Conservation (phyloP, 768 basidiomycete genomes). For the Trichaptum fuscoviolaceum region DNA sequence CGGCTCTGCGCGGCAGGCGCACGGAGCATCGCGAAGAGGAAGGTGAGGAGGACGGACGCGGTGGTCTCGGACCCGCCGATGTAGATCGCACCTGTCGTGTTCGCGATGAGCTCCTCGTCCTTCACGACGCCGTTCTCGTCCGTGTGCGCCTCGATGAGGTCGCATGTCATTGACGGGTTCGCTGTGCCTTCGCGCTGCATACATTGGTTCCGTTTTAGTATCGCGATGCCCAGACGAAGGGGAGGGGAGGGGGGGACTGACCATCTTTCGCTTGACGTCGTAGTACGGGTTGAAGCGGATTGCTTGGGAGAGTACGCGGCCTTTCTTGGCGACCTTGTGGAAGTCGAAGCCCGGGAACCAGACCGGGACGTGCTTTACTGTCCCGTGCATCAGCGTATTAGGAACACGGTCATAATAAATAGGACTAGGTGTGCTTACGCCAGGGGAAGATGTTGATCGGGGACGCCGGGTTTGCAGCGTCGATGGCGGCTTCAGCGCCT, state of each 20-base stretch:
- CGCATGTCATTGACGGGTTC: conserved; percentile 1
- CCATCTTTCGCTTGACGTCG: background rate
- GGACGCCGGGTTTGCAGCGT: background rate
- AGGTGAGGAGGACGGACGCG: conserved; percentile 11
- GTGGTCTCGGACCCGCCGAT: background rate
- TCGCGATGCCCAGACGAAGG: background rate
- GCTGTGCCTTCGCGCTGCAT: background rate
- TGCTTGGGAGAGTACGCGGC: background rate
- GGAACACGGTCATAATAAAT: too few species aligned
- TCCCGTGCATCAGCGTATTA: too few species aligned
- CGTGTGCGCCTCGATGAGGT: conserved; percentile 1
- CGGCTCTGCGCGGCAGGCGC: conserved; percentile 21
- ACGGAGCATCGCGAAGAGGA: conserved; percentile 8
- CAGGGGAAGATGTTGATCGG: background rate
- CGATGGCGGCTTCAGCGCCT: background rate
- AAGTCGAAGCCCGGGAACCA: conserved; percentile 2
- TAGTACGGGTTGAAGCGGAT: background rate
- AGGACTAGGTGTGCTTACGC: background rate
- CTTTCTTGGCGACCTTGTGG: background rate
- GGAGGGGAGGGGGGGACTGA: background rate
- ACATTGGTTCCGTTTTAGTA: background rate
- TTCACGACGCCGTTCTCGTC: background rate
- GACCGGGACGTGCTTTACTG: conserved; percentile 1
- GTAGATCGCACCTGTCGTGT: background rate
- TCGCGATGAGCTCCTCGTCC: background rate